Conservation (phyloP, 495 filamentous ascomycete species). For the Penicillium taxi region DNA sequence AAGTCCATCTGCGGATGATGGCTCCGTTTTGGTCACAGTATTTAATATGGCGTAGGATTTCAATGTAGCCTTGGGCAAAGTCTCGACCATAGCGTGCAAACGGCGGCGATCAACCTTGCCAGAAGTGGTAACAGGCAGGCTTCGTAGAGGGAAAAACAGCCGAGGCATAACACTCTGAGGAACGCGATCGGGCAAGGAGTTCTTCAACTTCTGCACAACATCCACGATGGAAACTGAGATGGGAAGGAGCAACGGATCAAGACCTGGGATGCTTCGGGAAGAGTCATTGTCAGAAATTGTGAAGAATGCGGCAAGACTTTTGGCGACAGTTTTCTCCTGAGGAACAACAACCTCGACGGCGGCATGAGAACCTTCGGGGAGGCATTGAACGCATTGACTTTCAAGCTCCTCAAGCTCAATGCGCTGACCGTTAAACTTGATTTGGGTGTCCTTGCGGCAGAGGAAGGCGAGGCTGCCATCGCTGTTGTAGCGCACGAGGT, state of each 20-base stretch:
- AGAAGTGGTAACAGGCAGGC: slow-evolving; percentile 49
- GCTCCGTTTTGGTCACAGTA: slow-evolving; percentile 14
- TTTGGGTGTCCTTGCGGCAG: slow-evolving; percentile 55
- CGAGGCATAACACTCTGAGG: slow-evolving; percentile 55
- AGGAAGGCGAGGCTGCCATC: slow-evolving; percentile 46
- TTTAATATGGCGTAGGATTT: slow-evolving; percentile 35
- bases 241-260: slow-evolving; percentile 25
- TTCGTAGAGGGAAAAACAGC: slow-evolving; percentile 49
- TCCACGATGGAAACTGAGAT: slow-evolving; percentile 25
- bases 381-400: slow-evolving; percentile 36
- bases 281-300: slow-evolving; percentile 18
- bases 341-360: slow-evolving; percentile 39
- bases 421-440: slow-evolving; percentile 58
- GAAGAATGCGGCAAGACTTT: slow-evolving; percentile 39
- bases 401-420: slow-evolving; percentile 62
- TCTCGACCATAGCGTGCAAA: slow-evolving; percentile 36
- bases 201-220: slow-evolving; percentile 27
- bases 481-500: slow-evolving; percentile 45
- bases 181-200: slow-evolving; percentile 25
- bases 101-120: slow-evolving; percentile 56
- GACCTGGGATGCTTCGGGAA: slow-evolving; percentile 17
- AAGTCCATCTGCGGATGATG: slow-evolving; percentile 19
- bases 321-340: slow-evolving; percentile 25
- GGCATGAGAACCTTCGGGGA: slow-evolving; percentile 29
- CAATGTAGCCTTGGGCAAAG: slow-evolving; percentile 32